Conservation (phyloP, 2,329 filamentous ascomycete genomes). For the Verticillium klebahnii region DNA sequence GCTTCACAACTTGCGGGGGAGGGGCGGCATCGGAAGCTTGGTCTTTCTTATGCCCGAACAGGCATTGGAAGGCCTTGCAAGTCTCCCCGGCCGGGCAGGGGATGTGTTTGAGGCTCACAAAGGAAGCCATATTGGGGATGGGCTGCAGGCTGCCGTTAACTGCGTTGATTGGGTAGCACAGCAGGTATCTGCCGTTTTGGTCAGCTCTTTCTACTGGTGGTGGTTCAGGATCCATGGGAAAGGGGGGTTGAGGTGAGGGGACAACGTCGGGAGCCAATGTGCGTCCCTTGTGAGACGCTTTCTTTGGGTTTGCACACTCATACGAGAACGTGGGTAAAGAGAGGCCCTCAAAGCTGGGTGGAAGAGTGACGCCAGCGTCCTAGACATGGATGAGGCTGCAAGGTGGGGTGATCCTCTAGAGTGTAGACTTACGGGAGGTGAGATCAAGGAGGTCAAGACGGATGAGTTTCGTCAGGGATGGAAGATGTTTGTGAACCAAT, state of each 20-base stretch:
- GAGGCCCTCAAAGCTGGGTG: too few relatives aligned
- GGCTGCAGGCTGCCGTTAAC: not conserved
- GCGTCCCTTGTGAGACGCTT: too few relatives aligned
- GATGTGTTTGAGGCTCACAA: slow-evolving; percentile 37
- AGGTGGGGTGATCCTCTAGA: too few relatives aligned
- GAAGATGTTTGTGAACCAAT: not conserved
- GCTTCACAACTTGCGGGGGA: slow-evolving; percentile 2
- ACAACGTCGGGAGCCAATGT: too few relatives aligned
- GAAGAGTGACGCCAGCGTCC: too few relatives aligned
- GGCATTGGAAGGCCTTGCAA: slow-evolving; percentile 45
- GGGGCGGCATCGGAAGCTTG: slow-evolving; percentile 13
- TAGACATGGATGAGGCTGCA: too few relatives aligned
- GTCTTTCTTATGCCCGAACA: slow-evolving; percentile 41
- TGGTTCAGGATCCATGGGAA: too few relatives aligned
- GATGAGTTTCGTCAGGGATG: not conserved
- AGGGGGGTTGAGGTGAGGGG: too few relatives aligned
- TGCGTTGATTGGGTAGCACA: not conserved
- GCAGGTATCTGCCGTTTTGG: not conserved
- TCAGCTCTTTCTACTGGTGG: not conserved
- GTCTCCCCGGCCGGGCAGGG: slow-evolving; percentile 43
- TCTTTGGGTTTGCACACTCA: too few relatives aligned
- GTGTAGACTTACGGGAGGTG: too few relatives aligned
- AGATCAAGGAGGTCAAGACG: too few relatives aligned
- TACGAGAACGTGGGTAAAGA: too few relatives aligned
- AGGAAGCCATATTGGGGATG: slow-evolving; percentile 9